Evolutionary conservation across 192 early-diverging fungal genomes (phyloP), one percentile per base, ranked within the genome.

Genomic region (Borealophlyctis nickersoniae): DNA sequence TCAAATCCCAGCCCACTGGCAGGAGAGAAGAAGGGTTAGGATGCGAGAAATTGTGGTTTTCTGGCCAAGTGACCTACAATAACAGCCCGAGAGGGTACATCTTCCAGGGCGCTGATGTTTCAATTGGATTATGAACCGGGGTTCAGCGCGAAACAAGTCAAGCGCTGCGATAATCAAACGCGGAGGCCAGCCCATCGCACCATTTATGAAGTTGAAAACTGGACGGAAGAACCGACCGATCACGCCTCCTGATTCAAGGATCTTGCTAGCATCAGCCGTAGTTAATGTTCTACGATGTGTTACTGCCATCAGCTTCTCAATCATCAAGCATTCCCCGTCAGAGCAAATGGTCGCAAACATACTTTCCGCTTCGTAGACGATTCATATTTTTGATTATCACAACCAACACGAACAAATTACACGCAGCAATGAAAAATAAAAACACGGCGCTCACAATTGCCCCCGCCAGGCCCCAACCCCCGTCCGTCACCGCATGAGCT

Each of bases 1-100:
- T 89, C 88, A 58, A 89, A 89, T 5, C 88, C 88, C 23, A 89
- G 63, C 1, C 88, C 87, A 73, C 89, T 89, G 23, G 39, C 7
- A 19, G 39, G n/a, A n/a, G n/a, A n/a, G n/a, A n/a, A n/a, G n/a
- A n/a, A n/a, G n/a, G n/a, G n/a, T n/a, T n/a, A n/a, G n/a, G n/a
- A n/a, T n/a, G n/a, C n/a, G n/a, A n/a, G n/a, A n/a, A n/a, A n/a
- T n/a, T n/a, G n/a, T n/a, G n/a, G n/a, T n/a, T n/a, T n/a, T n/a
- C n/a, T n/a, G n/a, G n/a, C n/a, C n/a, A n/a, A n/a, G n/a, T 3
- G 22, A 29, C 48, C n/a, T 48, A 65, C 49, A 73, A 73, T 26
- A 72, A 45, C 3, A 69, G 36, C 33, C 67, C 67, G 2, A 63
- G 32, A n/a, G 58, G 30, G 52, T 88, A 86, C 86, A 88, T 86